A percentile compares a stretch with the other conserved stretches of the same genome.
These are phyloP conservation scores for Pichia gijzeniarum DNA, from an alignment of 805 yeast species.

Conservation along the genomic window DNA sequence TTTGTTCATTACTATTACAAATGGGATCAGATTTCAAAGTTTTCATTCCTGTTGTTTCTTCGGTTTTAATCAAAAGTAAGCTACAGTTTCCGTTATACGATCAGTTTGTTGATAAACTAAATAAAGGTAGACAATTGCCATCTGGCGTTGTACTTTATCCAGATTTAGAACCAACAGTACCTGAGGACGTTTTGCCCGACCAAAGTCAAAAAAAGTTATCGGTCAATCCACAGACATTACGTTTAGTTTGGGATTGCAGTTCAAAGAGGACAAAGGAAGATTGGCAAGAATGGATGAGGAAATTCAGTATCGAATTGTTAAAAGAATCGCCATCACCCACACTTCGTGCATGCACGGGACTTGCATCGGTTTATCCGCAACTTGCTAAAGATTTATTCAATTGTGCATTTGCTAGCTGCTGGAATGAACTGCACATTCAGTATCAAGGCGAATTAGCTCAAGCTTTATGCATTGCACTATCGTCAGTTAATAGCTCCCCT, in stretches of 20 bases:
- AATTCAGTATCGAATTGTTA: conserved; percentile 75
- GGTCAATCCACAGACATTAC: conserved; percentile 54
- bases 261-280: conserved; percentile 88
- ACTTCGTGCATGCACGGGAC: conserved; percentile 81
- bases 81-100: conserved; percentile 73
- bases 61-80: conserved; percentile 53
- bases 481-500: conserved; percentile 89
- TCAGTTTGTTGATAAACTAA: conserved; percentile 66
- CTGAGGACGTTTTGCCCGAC: conserved; percentile 56
- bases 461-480: conserved; percentile 77
- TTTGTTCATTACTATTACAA: conserved; percentile 72
- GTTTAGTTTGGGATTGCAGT: conserved; percentile 86
- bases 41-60: conserved; percentile 76
- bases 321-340: conserved; percentile 95
- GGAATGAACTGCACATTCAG: conserved; percentile 86
- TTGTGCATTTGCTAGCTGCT: conserved; percentile 90
- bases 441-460: conserved; percentile 86
- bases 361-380: conserved; percentile 84
- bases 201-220: conserved; percentile 71
- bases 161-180: conserved; percentile 35
- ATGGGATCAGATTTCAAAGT: conserved; percentile 79
- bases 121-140: conserved; percentile 84
- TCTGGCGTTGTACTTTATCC: conserved; percentile 64
- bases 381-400: conserved; percentile 87
- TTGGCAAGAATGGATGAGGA: conserved; percentile 96